These are phyloP conservation scores for Amoebophrya sp. DNA, from an alignment of 169 alveolate species.

Conservation along the genomic window DNA sequence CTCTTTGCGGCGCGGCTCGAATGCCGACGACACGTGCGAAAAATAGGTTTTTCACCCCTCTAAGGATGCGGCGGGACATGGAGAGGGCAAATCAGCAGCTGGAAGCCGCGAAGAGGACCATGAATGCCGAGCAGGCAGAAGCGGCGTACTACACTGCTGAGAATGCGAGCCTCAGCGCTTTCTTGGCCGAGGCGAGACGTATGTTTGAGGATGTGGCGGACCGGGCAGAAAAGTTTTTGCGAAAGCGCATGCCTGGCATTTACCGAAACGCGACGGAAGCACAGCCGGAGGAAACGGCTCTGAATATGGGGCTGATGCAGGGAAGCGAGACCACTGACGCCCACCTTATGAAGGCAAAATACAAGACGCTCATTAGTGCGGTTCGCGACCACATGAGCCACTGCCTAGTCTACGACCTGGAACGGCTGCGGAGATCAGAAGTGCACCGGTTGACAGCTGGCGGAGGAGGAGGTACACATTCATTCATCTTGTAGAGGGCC, in stretches of 20 bases:
- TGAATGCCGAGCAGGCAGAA: not conserved
- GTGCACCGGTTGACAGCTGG: not conserved
- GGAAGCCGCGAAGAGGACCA: not conserved
- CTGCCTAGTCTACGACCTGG: not conserved
- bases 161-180: not conserved
- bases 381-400: too few relatives aligned
- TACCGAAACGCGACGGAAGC: too few relatives aligned
- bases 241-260: not conserved
- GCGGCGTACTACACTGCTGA: not conserved
- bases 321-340: too few relatives aligned
- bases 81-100: too few relatives aligned
- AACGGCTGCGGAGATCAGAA: not conserved
- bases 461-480: not conserved
- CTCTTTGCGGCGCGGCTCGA: too few relatives aligned
- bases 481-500: not conserved
- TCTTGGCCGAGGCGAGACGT: not conserved
- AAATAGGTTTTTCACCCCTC: too few relatives aligned
- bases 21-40: too few relatives aligned
- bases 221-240: not conserved
- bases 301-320: too few relatives aligned
- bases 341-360: too few relatives aligned
- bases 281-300: too few relatives aligned
- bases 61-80: too few relatives aligned
- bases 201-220: not conserved
- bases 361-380: too few relatives aligned